Evolutionary conservation across 1,284 basidiomycete species (phyloP), one percentile per base, ranked within the genome.

Genomic region (Trichosporon sp.): DNA sequence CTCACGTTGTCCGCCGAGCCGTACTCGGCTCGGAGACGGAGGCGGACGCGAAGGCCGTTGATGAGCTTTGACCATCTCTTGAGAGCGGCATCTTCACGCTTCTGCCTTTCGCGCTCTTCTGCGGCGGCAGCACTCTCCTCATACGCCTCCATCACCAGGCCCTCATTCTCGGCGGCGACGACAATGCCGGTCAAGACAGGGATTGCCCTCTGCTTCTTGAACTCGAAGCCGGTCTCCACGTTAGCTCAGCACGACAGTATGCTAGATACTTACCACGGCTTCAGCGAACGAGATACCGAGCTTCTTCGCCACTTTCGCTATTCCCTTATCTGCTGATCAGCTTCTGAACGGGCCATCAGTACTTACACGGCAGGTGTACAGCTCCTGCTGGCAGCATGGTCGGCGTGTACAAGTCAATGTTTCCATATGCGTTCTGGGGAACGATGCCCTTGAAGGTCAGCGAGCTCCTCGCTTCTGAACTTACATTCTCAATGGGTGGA

Each of bases 351-450:
- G 5, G 9, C 25, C 13, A 10, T 14, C n/a, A 7, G 23, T 3
- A 84, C 90, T 80, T 74, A 93, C 93, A 91, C 19, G 93, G 91
- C 34, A 99, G 82, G 80, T 98, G 92, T 1, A 84, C 88, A 3
- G 87, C 92, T 14, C 95, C 95, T 59, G 81, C 81, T 0, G 96
- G 96, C 25, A 99, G 84, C 95, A 99, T 99, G 1, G 90, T 89
- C 25, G 92, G 90, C 5, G 91, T 91, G 77, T 96, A 99, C 29
- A 99, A 81, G 81, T 99, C 95, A 68, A 99, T 91, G 77, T 98
- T 98, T 21, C 96, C 96, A 77, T 96, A 99, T 66, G 89, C 87
- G 73, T 99, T 99, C 80, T 90, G 95, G 4, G 94, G 94, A 37
- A 99, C 86, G 75, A 86, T 87, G 21, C 96, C 95, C 90, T 97